Evolutionary conservation across 2,329 filamentous ascomycete genomes (phyloP).

Genomic region (Exophiala calicioides): DNA sequence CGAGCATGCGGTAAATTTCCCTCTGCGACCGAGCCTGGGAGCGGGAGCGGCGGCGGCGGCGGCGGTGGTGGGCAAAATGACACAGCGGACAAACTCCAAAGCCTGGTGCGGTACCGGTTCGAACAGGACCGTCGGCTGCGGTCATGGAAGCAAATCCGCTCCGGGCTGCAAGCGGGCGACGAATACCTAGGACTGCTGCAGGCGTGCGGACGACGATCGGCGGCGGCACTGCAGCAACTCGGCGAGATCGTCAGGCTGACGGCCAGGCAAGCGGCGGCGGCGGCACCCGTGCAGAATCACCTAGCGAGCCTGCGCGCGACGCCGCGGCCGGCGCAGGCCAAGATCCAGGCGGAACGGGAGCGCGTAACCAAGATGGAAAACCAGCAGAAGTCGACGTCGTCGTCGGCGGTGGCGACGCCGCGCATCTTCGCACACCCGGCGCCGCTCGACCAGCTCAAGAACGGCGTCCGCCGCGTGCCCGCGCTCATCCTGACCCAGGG

Average conservation of each 20-base stretch:
- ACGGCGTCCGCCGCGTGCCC: constrained; percentile 43
- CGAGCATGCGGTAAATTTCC: constrained; percentile 41
- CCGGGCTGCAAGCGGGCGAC: constrained; percentile 46
- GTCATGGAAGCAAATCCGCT: constrained; percentile 41
- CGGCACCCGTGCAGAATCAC: too few species aligned
- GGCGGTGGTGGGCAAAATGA: background rate
- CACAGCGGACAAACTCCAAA: constrained; percentile 29
- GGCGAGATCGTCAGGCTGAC: constrained; percentile 16
- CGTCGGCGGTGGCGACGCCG: constrained; percentile 8
- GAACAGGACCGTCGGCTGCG: constrained; percentile 40
- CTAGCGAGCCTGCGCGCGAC: too few species aligned
- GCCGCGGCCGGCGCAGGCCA: too few species aligned
- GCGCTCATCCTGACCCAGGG: constrained; percentile 43
- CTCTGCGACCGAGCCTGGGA: constrained; percentile 22
- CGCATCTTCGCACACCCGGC: constrained; percentile 25
- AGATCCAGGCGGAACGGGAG: too few species aligned
- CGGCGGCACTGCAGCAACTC: constrained; percentile 13
- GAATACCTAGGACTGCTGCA: constrained; percentile 33
- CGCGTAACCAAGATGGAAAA: constrained; percentile 13
- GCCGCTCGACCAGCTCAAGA: constrained; percentile 18
- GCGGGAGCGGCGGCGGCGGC: too few species aligned
- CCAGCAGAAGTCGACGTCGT: constrained; percentile 11
- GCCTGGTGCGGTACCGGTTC: constrained; percentile 41
- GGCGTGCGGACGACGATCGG: constrained; percentile 12
- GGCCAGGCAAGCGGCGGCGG: constrained; percentile 9